Percentiles rank a stretch among this genome's conserved stretches.
These are phyloP conservation scores for Pinus albicaulis DNA, from an alignment of 75 land plant species.

Conservation along the genomic window DNA sequence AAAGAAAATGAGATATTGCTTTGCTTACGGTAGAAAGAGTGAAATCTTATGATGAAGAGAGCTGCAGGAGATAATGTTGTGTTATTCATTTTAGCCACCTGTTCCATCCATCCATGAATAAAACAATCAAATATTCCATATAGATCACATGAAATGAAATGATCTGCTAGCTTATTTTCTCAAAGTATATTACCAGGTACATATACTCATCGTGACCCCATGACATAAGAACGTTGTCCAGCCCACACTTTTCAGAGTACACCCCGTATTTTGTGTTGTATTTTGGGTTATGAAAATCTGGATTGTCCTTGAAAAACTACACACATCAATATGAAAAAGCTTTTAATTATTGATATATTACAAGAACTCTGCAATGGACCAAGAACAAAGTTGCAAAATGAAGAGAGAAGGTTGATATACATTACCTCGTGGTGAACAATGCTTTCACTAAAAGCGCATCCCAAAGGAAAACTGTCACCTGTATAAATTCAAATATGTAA, in stretches of 20 bases:
- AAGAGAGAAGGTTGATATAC: too few relatives aligned
- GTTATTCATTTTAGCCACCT: slow-evolving; percentile 82
- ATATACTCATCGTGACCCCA: slow-evolving; percentile 97
- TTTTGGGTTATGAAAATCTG: slow-evolving; percentile 53
- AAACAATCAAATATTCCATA: too few relatives aligned
- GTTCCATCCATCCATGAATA: not conserved
- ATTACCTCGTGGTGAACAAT: slow-evolving; percentile 79
- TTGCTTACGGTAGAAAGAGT: slow-evolving; percentile 76
- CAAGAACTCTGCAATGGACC: too few relatives aligned
- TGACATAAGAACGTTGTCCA: slow-evolving; percentile 76
- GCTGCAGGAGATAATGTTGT: slow-evolving; percentile 78
- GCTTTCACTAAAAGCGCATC: slow-evolving; percentile 76
- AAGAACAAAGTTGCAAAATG: too few relatives aligned
- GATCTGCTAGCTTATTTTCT: too few relatives aligned
- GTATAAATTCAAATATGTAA: not conserved
- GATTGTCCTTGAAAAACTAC: slow-evolving; percentile 76
- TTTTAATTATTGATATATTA: too few relatives aligned
- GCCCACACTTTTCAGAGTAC: slow-evolving; percentile 74
- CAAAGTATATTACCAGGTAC: slow-evolving; percentile 97
- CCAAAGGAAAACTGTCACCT: slow-evolving; percentile 93
- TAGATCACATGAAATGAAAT: too few relatives aligned
- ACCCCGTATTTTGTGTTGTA: slow-evolving; percentile 70
- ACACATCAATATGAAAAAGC: not conserved
- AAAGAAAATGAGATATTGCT: not conserved
- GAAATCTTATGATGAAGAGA: slow-evolving; percentile 78